These are phyloP conservation scores for Entrophospora sp. DNA, from an alignment of 192 early-diverging fungal species.

Conservation along the genomic window DNA sequence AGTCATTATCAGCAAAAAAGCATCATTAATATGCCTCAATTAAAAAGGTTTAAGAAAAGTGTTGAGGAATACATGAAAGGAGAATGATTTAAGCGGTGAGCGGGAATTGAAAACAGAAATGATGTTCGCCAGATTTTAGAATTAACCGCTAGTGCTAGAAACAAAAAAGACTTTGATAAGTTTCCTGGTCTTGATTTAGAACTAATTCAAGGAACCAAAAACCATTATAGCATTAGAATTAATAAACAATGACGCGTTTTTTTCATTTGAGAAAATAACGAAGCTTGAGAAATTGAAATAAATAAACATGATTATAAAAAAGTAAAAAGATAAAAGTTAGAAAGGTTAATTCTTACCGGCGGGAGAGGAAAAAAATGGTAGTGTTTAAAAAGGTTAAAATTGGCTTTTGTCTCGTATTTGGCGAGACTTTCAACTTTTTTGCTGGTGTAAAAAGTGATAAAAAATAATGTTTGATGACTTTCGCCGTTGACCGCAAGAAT, in stretches of 20 bases:
- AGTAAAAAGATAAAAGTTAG: background rate
- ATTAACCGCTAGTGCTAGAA: background rate
- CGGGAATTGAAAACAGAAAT: background rate
- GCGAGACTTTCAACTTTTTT: no score
- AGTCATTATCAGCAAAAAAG: no score
- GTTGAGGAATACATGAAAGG: conserved; percentile 3
- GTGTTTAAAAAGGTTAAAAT: no score
- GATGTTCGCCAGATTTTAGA: background rate
- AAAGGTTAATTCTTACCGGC: no score
- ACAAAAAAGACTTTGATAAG: background rate
- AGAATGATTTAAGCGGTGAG: background rate
- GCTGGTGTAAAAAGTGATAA: no score
- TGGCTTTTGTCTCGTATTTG: no score
- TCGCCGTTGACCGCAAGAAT: no score
- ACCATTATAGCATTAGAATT: background rate
- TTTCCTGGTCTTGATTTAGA: background rate
- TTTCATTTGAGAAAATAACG: background rate
- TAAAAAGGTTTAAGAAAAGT: background rate
- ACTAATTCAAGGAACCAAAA: conserved; percentile 3
- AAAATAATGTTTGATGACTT: no score
- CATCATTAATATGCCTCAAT: no score
- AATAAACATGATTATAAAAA: conserved; percentile 6
- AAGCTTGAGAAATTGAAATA: background rate
- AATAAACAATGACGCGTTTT: background rate
- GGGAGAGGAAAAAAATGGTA: no score